Conservation (phyloP, 495 filamentous ascomycete genomes). For the Viridothelium virens region DNA sequence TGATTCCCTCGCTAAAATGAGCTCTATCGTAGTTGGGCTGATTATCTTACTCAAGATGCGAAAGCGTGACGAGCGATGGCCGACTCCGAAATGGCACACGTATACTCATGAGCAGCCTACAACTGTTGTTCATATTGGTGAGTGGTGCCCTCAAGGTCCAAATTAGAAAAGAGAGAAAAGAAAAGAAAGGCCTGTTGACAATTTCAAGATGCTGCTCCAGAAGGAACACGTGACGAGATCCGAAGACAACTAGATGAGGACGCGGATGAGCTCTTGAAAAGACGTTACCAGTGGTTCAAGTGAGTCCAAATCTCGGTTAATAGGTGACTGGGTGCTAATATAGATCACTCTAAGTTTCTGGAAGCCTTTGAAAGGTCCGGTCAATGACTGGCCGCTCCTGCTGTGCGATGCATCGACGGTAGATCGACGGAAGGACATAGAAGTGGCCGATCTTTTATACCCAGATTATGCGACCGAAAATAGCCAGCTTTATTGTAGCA, state of each 20-base stretch:
- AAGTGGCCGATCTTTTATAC: slow-evolving; percentile 16
- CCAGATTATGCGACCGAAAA: slow-evolving; percentile 17
- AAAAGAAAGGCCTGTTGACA: background rate
- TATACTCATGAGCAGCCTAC: slow-evolving; percentile 20
- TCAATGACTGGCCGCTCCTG: slow-evolving; percentile 19
- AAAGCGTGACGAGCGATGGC: slow-evolving; percentile 1
- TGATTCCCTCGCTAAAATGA: background rate
- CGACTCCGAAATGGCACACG: slow-evolving; percentile 7
- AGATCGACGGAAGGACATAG: slow-evolving; percentile 11
- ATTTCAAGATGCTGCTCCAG: background rate
- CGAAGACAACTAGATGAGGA: background rate
- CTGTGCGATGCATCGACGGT: slow-evolving; percentile 15
- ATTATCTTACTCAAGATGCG: background rate
- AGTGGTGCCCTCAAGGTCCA: background rate
- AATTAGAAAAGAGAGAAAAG: too few species aligned
- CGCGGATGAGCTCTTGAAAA: background rate
- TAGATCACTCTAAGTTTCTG: slow-evolving; percentile 18
- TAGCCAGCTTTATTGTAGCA: slow-evolving; percentile 13
- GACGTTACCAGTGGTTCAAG: background rate
- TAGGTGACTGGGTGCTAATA: background rate
- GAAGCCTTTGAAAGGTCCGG: slow-evolving; percentile 18
- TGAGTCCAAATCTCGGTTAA: background rate
- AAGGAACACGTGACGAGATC: slow-evolving; percentile 8
- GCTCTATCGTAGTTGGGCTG: background rate
- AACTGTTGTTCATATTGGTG: slow-evolving; percentile 18